Percentiles rank a stretch among this genome's conserved stretches.
phyloP scores from a whole-genome alignment of 345 rosid genomes.

The Sisymbrium irio region DNA sequence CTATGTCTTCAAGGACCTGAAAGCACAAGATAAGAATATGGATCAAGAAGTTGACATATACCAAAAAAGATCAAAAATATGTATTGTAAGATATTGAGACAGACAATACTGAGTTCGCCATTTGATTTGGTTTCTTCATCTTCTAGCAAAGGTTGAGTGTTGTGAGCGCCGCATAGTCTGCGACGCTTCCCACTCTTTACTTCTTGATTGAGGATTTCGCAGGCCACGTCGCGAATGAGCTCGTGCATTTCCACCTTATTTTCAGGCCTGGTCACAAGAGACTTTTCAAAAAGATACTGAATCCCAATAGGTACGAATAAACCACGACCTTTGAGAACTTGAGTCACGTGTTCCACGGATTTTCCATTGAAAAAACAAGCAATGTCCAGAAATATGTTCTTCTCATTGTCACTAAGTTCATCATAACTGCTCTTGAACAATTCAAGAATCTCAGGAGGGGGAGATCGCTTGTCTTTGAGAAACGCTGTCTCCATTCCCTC shows the following conservation, averaged over 20 bases:
- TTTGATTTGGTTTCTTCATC: neutral
- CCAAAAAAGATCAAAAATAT: too few species aligned
- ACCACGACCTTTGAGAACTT: slow-evolving; percentile 19
- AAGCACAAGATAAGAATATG: too few species aligned
- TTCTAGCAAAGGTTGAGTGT: slow-evolving; percentile 13
- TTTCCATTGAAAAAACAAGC: slow-evolving; percentile 33
- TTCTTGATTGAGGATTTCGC: slow-evolving; percentile 10
- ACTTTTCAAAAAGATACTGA: slow-evolving; percentile 28
- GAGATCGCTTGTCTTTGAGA: neutral
- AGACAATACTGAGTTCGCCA: too few species aligned
- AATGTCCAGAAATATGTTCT: slow-evolving; percentile 33
- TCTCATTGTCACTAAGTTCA: slow-evolving; percentile 27
- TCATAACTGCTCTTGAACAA: slow-evolving; percentile 25
- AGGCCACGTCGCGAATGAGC: slow-evolving; percentile 18
- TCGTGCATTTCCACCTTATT: slow-evolving; percentile 18
- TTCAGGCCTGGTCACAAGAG: neutral
- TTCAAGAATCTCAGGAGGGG: slow-evolving; percentile 4
- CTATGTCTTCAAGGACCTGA: neutral
- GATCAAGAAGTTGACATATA: too few species aligned
- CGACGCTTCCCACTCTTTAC: neutral
- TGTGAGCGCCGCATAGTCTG: neutral
- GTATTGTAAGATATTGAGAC: too few species aligned
- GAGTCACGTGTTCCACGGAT: neutral
- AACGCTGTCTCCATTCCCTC: neutral
- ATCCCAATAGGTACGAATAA: slow-evolving; percentile 16